A percentile compares a stretch with the other conserved stretches of the same genome.
Conservation (phyloP, 2,329 filamentous ascomycete species). For the Dothidotthia symphoricarpi region DNA sequence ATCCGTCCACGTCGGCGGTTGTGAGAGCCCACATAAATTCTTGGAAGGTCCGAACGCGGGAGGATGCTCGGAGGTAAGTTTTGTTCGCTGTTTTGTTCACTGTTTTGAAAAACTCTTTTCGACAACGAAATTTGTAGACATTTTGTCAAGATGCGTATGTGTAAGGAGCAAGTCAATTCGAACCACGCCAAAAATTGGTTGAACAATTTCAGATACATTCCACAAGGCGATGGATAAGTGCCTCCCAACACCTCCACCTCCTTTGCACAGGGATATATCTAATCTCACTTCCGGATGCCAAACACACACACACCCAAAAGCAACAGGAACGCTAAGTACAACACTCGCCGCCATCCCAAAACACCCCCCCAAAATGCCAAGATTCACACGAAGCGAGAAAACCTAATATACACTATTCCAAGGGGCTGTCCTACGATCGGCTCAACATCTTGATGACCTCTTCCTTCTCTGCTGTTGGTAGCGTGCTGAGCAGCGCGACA, state of each 20-base stretch:
- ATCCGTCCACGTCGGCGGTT: too few species aligned
- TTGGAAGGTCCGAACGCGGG: too few species aligned
- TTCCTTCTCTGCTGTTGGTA: conserved; percentile 87
- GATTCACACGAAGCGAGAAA: conserved; percentile 7
- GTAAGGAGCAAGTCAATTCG: too few species aligned
- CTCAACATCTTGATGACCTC: conserved; percentile 63
- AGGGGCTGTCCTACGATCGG: conserved; percentile 35
- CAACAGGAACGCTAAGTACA: conserved; percentile 10
- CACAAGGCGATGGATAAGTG: conserved; percentile 1
- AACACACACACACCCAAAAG: conserved; percentile 1
- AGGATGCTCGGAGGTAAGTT: too few species aligned
- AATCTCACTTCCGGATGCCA: conserved; percentile 6
- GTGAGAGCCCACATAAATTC: too few species aligned
- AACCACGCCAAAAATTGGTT: too few species aligned
- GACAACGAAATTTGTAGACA: too few species aligned
- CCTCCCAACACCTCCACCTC: conserved; percentile 17
- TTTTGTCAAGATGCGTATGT: too few species aligned
- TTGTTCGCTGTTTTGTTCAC: too few species aligned
- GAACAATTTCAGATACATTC: too few species aligned
- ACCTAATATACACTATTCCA: conserved; percentile 2
- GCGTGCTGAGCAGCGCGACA: conserved; percentile 77
- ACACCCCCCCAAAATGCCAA: conserved; percentile 7
- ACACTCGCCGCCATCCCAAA: conserved; percentile 5
- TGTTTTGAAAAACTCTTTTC: too few species aligned
- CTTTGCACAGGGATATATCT: neutral